phyloP scores from a whole-genome alignment of 495 filamentous ascomycete species.

The Daldinia caldariorum region DNA sequence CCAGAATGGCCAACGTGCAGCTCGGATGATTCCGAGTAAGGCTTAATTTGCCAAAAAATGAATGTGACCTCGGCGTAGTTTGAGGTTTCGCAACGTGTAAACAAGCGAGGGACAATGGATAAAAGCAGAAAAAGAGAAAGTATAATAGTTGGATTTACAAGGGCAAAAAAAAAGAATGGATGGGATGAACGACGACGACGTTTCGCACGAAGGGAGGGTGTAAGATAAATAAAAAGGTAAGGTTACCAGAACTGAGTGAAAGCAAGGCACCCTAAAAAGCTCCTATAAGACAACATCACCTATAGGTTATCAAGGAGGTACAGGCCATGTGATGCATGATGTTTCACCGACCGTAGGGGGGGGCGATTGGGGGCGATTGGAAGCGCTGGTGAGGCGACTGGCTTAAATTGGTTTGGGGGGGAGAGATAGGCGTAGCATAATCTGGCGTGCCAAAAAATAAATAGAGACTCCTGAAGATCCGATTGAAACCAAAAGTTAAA shows the following conservation, averaged over 20 bases:
- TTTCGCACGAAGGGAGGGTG: slow-evolving; percentile 15
- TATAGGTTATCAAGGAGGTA: slow-evolving; percentile 13
- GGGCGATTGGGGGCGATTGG: slow-evolving; percentile 13
- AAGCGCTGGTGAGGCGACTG: slow-evolving; percentile 16
- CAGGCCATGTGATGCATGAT: slow-evolving; percentile 35
- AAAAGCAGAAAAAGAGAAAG: slow-evolving; percentile 19
- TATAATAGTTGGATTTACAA: slow-evolving; percentile 18
- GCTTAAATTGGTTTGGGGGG: slow-evolving; percentile 5
- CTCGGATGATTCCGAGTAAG: slow-evolving; percentile 30
- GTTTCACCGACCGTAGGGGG: slow-evolving; percentile 35
- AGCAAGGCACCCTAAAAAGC: neutral
- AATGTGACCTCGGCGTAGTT: slow-evolving; percentile 13
- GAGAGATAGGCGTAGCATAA: slow-evolving; percentile 1
- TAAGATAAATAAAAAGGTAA: neutral
- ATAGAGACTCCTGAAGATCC: slow-evolving; percentile 37
- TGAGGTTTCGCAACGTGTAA: neutral
- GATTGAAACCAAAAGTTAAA: slow-evolving; percentile 15
- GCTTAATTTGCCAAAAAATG: neutral
- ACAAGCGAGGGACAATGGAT: neutral
- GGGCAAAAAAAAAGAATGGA: slow-evolving; percentile 3
- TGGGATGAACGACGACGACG: slow-evolving; percentile 6
- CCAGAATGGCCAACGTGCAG: slow-evolving; percentile 12
- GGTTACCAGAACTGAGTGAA: neutral
- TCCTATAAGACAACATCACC: neutral
- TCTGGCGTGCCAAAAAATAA: slow-evolving; percentile 2